Evolutionary conservation across 2,329 filamentous ascomycete genomes (phyloP), one percentile per base, ranked within the genome.

Genomic region (Aspergillus flavus): DNA sequence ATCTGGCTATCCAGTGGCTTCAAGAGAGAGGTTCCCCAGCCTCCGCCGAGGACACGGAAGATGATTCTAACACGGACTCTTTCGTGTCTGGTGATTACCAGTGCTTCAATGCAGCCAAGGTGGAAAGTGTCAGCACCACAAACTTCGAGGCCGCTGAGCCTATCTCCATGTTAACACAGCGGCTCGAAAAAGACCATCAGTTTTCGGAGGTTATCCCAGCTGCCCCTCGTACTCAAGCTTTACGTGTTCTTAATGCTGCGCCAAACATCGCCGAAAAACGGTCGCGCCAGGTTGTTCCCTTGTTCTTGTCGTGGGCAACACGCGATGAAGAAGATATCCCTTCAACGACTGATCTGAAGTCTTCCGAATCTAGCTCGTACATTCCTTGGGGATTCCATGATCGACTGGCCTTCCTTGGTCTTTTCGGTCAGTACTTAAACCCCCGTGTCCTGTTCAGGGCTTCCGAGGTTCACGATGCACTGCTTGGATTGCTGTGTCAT

Each of bases 371-470:
- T 4, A 48, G 68, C 14, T 6, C 64, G 2, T 70, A 71, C 45
- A 64, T 73, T 21, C 68, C 72, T 58, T 77, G 83, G 82, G 79
- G 81, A n/a, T 79, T 81, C 64, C 78, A 79, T 63, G 95, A 99
- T 74, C 90, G 94, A 67, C 94, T 97, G 74, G 86, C 89, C 1
- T 88, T 97, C 72, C 84, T 99, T 39, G 85, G 85, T 1, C 83
- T 99, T 6, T 93, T 99, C 73, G 86, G 91, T 0, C 88, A 93
- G 66, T 98, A 98, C 73, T 82, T 85, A 56, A 99, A 99, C 73
- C 93, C 95, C 0, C 91, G 85, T 71, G 93, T 93, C 0, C 81
- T 99, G 4, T 98, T 89, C 77, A 91, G 88, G 71, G 86, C 91
- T 36, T 83, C 87, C 11, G 89, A 92, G 61, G 94, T 97, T 0